phyloP scores from a whole-genome alignment of 768 basidiomycete species.

The Kwoniella pini region DNA sequence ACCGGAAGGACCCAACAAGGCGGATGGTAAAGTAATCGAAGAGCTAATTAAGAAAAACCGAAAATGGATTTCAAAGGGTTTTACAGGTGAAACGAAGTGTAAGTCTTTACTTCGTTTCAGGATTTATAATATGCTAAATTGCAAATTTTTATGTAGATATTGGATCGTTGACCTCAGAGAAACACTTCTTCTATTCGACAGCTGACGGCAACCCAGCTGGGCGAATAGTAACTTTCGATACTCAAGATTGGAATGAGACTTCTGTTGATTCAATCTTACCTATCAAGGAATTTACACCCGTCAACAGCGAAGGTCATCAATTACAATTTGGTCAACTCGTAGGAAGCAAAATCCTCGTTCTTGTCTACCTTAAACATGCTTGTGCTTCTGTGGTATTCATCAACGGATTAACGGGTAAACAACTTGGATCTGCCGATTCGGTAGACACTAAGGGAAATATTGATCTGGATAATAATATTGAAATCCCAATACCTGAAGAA shows the following conservation, averaged over 20 bases:
- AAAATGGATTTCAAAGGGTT: slow-evolving; percentile 14
- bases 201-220: slow-evolving; percentile 18
- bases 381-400: slow-evolving; percentile 21
- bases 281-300: slow-evolving; percentile 11
- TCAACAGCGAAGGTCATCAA: slow-evolving; percentile 10
- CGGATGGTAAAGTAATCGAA: slow-evolving; percentile 8
- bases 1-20: background rate
- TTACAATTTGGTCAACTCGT: slow-evolving; percentile 11
- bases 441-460: slow-evolving; percentile 13
- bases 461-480: background rate
- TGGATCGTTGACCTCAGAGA: slow-evolving; percentile 13
- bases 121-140: no score
- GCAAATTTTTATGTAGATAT: slow-evolving; percentile 18
- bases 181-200: slow-evolving; percentile 15
- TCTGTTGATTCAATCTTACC: background rate
- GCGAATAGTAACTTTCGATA: slow-evolving; percentile 13
- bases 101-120: slow-evolving; percentile 5
- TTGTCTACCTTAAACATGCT: slow-evolving; percentile 21
- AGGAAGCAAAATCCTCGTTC: slow-evolving; percentile 12
- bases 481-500: slow-evolving; percentile 15
- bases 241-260: slow-evolving; percentile 5
- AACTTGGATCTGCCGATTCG: slow-evolving; percentile 11
- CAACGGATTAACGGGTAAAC: slow-evolving; percentile 12
- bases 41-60: slow-evolving; percentile 3
- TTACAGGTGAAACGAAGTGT: slow-evolving; percentile 21